phyloP scores from a whole-genome alignment of 1,284 basidiomycete species.

The Malassezia sympodialis region DNA sequence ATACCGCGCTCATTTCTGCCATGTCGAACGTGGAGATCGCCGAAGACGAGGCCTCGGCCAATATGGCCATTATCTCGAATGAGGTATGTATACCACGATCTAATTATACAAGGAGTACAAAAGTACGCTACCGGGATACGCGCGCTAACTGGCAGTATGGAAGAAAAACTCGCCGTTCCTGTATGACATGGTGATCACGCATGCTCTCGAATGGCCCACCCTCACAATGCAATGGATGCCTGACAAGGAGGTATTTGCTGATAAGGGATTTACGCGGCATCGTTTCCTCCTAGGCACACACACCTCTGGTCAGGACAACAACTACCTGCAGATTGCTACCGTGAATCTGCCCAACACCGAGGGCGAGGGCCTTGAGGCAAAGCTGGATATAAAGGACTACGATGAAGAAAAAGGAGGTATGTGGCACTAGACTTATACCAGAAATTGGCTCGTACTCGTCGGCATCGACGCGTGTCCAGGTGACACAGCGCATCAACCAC shows the following conservation, averaged over 20 bases:
- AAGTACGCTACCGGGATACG: conserved; percentile 15
- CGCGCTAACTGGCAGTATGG: conserved; percentile 27
- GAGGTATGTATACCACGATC: conserved; percentile 17
- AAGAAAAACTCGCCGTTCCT: conserved; percentile 58
- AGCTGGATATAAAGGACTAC: conserved; percentile 67
- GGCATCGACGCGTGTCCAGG: conserved; percentile 68
- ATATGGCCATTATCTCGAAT: conserved; percentile 39
- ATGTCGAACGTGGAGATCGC: conserved; percentile 32
- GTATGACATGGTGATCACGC: conserved; percentile 93
- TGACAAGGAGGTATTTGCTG: conserved; percentile 68
- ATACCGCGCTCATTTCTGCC: not conserved
- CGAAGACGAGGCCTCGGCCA: conserved; percentile 36
- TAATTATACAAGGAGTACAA: conserved; percentile 32
- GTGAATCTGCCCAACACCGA: conserved; percentile 73
- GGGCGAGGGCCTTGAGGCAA: conserved; percentile 53
- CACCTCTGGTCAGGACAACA: conserved; percentile 86
- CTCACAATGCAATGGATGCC: conserved; percentile 99
- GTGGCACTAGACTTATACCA: conserved; percentile 1
- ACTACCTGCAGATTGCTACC: conserved; percentile 85
- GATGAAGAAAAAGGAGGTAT: conserved; percentile 75
- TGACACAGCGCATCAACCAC: conserved; percentile 92
- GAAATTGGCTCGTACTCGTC: conserved; percentile 52
- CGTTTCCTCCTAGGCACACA: conserved; percentile 92
- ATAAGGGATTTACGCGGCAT: conserved; percentile 84
- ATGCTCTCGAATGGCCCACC: conserved; percentile 95